Evolutionary conservation across 2,329 filamentous ascomycete species (phyloP).

Genomic region (Proliferodiscus dingleyae): DNA sequence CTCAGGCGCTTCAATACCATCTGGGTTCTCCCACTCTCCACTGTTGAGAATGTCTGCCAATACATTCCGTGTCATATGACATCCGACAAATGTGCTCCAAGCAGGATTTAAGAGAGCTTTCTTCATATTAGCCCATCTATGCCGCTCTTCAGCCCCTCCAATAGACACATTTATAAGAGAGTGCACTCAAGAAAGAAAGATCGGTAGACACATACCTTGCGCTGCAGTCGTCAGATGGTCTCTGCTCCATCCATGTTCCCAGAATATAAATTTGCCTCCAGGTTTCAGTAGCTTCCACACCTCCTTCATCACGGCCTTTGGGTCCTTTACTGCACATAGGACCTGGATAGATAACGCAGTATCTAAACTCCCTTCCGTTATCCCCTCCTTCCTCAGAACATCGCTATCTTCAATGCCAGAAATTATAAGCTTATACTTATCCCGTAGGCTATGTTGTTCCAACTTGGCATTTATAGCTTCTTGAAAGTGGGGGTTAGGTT

Average conservation of each 20-base stretch:
- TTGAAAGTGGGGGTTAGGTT: slow-evolving; percentile 36
- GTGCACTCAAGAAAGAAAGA: no score
- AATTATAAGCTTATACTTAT: slow-evolving; percentile 36
- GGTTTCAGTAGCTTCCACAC: slow-evolving; percentile 41
- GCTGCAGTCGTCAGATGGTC: slow-evolving; percentile 27
- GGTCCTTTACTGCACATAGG: slow-evolving; percentile 36
- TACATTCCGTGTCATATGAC: slow-evolving; percentile 29
- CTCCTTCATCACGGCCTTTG: slow-evolving; percentile 27
- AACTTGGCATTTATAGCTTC: slow-evolving; percentile 31
- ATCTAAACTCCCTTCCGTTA: slow-evolving; percentile 36
- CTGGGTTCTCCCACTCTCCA: slow-evolving; percentile 33
- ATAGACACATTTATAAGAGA: slow-evolving; percentile 3
- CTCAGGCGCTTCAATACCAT: slow-evolving; percentile 26
- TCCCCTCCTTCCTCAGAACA: slow-evolving; percentile 33
- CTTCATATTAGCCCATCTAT: slow-evolving; percentile 10
- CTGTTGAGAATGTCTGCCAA: slow-evolving; percentile 25
- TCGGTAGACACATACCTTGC: slow-evolving; percentile 30
- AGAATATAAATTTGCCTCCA: slow-evolving; percentile 42
- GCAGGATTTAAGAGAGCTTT: slow-evolving; percentile 29
- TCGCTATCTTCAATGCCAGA: slow-evolving; percentile 38
- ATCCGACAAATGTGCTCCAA: slow-evolving; percentile 31
- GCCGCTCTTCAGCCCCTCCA: slow-evolving; percentile 1
- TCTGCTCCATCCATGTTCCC: slow-evolving; percentile 37
- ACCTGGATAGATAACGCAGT: slow-evolving; percentile 40
- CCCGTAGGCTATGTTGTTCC: slow-evolving; percentile 27